phyloP scores from a whole-genome alignment of 202 grass and related monocot species.

The Dendrocalamus latiflorus region DNA sequence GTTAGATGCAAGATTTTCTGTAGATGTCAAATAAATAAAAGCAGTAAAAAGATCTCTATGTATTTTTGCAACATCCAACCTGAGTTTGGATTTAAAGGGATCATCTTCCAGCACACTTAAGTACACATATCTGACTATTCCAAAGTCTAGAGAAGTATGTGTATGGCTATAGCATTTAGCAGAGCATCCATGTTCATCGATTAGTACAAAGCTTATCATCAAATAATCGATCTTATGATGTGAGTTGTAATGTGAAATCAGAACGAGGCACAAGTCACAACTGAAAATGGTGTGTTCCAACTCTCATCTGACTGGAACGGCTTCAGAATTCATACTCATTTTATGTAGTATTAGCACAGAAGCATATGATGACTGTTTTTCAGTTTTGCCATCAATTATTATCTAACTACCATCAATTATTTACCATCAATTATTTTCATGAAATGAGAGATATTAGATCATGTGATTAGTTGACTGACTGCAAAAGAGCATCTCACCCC shows the following conservation, averaged over 20 bases:
- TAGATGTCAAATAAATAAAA: neutral
- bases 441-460: too few species aligned
- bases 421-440: too few species aligned
- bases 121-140: neutral
- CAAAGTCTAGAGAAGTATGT: neutral
- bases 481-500: too few species aligned
- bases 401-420: too few species aligned
- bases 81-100: neutral
- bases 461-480: too few species aligned
- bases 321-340: neutral
- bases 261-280: neutral
- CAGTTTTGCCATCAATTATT: too few species aligned
- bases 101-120: neutral
- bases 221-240: neutral
- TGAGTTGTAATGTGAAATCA: neutral
- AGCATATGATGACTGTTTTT: neutral
- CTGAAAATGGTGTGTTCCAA: neutral
- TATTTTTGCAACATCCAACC: slow-evolving; percentile 1
- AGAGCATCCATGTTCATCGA: neutral
- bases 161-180: neutral
- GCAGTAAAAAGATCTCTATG: neutral
- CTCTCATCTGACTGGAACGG: neutral
- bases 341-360: neutral
- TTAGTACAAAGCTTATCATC: neutral
- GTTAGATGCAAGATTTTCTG: neutral